These are phyloP conservation scores for Zoysia japonica DNA, from an alignment of 176 grass and related monocot species.

Conservation along the genomic window DNA sequence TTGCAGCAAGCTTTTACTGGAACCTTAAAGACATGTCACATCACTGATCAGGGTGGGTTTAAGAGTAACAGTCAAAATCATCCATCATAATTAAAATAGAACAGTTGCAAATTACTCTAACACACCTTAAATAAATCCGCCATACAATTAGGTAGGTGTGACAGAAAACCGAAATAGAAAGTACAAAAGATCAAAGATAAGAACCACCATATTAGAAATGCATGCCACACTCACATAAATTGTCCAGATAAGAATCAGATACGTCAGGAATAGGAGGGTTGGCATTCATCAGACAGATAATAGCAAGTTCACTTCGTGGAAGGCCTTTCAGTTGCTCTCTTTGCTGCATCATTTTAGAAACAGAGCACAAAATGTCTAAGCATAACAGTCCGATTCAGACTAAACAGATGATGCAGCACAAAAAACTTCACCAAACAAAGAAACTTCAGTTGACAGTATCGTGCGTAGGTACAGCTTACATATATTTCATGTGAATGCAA, in stretches of 20 bases:
- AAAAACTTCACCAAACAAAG: not conserved
- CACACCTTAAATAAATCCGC: constrained; percentile 16
- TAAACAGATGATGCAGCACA: not conserved
- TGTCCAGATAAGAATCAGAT: constrained; percentile 72
- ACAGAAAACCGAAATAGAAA: constrained; percentile 12
- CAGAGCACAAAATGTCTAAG: constrained; percentile 16
- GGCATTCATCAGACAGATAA: constrained; percentile 76
- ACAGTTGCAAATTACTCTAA: constrained; percentile 22
- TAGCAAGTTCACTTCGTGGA: constrained; percentile 64
- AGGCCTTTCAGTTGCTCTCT: constrained; percentile 58
- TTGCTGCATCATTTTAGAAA: constrained; percentile 63
- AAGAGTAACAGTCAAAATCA: constrained; percentile 14
- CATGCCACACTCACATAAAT: constrained; percentile 61
- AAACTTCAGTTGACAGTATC: constrained; percentile 1
- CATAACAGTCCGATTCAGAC: constrained; percentile 13
- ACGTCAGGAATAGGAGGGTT: constrained; percentile 93
- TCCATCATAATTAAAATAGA: constrained; percentile 34
- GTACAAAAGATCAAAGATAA: constrained; percentile 15
- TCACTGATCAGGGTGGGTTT: not conserved
- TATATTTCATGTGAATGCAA: not conserved
- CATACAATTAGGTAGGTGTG: constrained; percentile 15
- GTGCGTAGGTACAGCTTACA: not conserved
- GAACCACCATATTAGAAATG: constrained; percentile 25
- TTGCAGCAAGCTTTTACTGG: constrained; percentile 20
- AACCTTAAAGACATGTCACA: constrained; percentile 19